Evolutionary conservation across 2,329 filamentous ascomycete species (phyloP).

Genomic region (Paecilomyces sp.): DNA sequence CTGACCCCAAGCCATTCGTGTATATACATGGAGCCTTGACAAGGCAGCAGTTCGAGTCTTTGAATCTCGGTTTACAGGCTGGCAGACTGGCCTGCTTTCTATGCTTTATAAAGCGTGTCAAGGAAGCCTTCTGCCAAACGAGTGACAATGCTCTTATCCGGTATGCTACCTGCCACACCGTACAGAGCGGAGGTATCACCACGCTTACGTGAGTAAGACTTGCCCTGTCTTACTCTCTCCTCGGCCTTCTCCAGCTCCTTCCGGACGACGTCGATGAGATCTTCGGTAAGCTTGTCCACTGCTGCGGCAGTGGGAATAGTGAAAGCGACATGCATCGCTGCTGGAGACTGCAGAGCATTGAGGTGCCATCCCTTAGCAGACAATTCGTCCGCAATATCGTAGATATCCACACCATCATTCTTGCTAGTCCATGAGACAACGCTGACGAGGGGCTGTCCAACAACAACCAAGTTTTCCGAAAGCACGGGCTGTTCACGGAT

Average conservation of each 20-base stretch:
- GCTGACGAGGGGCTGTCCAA: slow-evolving; percentile 80
- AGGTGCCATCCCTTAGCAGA: slow-evolving; percentile 82
- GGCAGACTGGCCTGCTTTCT: slow-evolving; percentile 8
- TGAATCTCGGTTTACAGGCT: neutral
- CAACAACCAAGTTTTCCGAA: slow-evolving; percentile 64
- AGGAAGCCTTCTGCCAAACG: slow-evolving; percentile 86
- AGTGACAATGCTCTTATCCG: slow-evolving; percentile 91
- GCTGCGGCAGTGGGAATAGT: slow-evolving; percentile 78
- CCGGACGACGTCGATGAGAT: slow-evolving; percentile 53
- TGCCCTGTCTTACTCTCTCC: slow-evolving; percentile 56
- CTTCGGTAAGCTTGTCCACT: slow-evolving; percentile 69
- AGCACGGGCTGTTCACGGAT: slow-evolving; percentile 65
- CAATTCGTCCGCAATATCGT: slow-evolving; percentile 91
- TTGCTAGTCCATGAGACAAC: slow-evolving; percentile 83
- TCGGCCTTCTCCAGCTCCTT: slow-evolving; percentile 76
- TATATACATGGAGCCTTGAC: neutral
- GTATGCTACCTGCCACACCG: slow-evolving; percentile 87
- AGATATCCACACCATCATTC: slow-evolving; percentile 68
- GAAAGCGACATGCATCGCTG: slow-evolving; percentile 89
- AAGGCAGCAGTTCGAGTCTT: neutral
- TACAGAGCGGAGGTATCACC: slow-evolving; percentile 81
- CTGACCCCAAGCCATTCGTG: neutral
- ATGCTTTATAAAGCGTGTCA: slow-evolving; percentile 87
- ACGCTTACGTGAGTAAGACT: slow-evolving; percentile 43
- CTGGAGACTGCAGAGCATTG: slow-evolving; percentile 84